Evolutionary conservation across 805 yeast species (phyloP).

Genomic region (Starmerella khaoyaiensis): DNA sequence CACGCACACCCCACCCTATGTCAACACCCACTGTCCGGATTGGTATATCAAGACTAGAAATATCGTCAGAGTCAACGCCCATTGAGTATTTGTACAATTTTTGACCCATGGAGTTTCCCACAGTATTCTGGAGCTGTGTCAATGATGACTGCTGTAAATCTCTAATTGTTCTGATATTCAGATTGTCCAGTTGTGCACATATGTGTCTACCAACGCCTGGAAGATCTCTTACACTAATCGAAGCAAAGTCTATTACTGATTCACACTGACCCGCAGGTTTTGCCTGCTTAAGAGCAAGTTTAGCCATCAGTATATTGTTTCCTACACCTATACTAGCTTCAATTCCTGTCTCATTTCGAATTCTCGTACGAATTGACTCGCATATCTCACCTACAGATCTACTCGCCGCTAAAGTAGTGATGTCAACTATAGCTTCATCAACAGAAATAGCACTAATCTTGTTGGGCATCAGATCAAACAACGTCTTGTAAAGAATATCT

Average conservation of each 20-base stretch:
- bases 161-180: conserved; percentile 28
- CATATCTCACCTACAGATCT: conserved; percentile 9
- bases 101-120: conserved; percentile 62
- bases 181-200: conserved; percentile 34
- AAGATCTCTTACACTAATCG: conserved; percentile 23
- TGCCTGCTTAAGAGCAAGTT: conserved; percentile 55
- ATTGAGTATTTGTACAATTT: conserved; percentile 47
- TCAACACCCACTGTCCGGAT: conserved; percentile 78
- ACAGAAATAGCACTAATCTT: conserved; percentile 69
- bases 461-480: conserved; percentile 35
- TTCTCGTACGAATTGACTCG: conserved; percentile 23
- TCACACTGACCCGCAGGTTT: conserved; percentile 60
- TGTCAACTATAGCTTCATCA: conserved; percentile 79
- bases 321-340: conserved; percentile 74
- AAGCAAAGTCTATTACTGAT: too few relatives aligned
- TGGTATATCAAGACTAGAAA: conserved; percentile 32
- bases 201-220: conserved; percentile 36
- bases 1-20: conserved; percentile 81
- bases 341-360: conserved; percentile 37
- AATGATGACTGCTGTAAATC: conserved; percentile 32
- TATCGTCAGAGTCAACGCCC: conserved; percentile 50
- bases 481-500: conserved; percentile 45
- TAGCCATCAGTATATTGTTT: conserved; percentile 60
- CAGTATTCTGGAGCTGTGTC: conserved; percentile 31
- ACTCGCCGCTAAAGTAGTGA: conserved; percentile 28